These are phyloP conservation scores for Cercospora canescens DNA, from an alignment of 2,329 filamentous ascomycete genomes.

Conservation along the genomic window DNA sequence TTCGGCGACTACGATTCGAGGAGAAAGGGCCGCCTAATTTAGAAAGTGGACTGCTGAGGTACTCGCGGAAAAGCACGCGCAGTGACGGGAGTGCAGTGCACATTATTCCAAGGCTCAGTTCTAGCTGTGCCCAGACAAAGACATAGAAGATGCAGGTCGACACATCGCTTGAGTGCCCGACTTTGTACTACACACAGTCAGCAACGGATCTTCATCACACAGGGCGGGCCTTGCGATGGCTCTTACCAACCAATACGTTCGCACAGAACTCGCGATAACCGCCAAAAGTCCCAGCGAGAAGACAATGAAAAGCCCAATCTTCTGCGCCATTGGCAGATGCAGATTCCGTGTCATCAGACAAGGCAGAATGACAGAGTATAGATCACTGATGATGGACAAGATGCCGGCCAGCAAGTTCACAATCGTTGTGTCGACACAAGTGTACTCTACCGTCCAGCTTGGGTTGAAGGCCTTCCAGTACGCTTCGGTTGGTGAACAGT, in stretches of 20 bases:
- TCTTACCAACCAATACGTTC: slow-evolving; percentile 38
- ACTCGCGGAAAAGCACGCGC: slow-evolving; percentile 46
- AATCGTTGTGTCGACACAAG: slow-evolving; percentile 42
- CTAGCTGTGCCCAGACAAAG: slow-evolving; percentile 44
- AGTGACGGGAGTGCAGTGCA: slow-evolving; percentile 46
- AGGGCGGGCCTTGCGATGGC: neutral
- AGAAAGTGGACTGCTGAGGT: slow-evolving; percentile 32
- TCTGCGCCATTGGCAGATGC: slow-evolving; percentile 44
- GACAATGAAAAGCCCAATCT: slow-evolving; percentile 46
- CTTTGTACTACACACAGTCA: slow-evolving; percentile 14
- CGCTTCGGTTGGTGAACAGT: slow-evolving; percentile 43
- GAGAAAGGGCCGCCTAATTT: slow-evolving; percentile 16
- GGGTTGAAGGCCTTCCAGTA: slow-evolving; percentile 43
- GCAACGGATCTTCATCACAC: neutral
- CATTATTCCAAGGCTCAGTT: slow-evolving; percentile 44
- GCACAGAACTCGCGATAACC: slow-evolving; percentile 33
- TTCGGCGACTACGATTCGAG: slow-evolving; percentile 5
- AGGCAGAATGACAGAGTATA: slow-evolving; percentile 44
- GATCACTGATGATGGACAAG: slow-evolving; percentile 42
- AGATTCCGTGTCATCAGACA: slow-evolving; percentile 48
- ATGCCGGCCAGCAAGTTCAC: slow-evolving; percentile 41
- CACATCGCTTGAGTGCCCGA: slow-evolving; percentile 40
- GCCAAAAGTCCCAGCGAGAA: slow-evolving; percentile 33
- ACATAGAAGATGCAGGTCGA: slow-evolving; percentile 42
- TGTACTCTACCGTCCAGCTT: slow-evolving; percentile 36